Evolutionary conservation across 108 stramenopile species (phyloP).

Genomic region (Chaetoceros muelleri): DNA sequence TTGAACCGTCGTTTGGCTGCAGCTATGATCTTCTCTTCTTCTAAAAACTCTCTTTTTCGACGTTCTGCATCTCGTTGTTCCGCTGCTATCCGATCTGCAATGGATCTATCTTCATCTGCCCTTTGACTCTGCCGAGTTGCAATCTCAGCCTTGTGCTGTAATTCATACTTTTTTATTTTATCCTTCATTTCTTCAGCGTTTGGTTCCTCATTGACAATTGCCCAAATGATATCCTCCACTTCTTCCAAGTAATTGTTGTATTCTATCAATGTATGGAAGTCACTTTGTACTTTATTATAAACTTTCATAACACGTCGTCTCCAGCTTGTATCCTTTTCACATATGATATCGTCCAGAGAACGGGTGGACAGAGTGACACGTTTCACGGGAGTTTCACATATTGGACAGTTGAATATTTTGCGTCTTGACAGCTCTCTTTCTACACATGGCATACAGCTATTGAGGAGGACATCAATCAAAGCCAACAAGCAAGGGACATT

Average conservation of each 20-base stretch:
- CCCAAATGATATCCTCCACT: conserved; percentile 76
- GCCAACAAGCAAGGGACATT: background rate
- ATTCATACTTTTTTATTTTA: conserved; percentile 67
- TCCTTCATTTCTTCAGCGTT: conserved; percentile 79
- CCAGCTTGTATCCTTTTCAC: conserved; percentile 81
- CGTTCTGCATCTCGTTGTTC: conserved; percentile 72
- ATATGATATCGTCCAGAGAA: conserved; percentile 69
- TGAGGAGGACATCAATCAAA: background rate
- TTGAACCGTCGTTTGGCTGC: conserved; percentile 66
- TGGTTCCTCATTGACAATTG: conserved; percentile 83
- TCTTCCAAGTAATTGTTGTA: conserved; percentile 88
- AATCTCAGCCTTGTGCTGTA: conserved; percentile 60
- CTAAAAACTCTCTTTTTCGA: conserved; percentile 46
- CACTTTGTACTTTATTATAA: conserved; percentile 71
- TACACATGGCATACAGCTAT: conserved; percentile 64
- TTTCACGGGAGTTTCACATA: conserved; percentile 70
- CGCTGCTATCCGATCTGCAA: conserved; percentile 76
- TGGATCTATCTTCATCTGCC: conserved; percentile 78
- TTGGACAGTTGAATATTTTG: conserved; percentile 75
- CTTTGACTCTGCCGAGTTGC: conserved; percentile 79
- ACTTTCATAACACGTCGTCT: conserved; percentile 66
- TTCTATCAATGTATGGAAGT: conserved; percentile 64
- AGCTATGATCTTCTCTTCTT: conserved; percentile 66
- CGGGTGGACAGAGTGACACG: conserved; percentile 72
- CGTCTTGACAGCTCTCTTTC: conserved; percentile 68